Conservation (phyloP, 2,329 filamentous ascomycete species). For the Myotisia sp. region DNA sequence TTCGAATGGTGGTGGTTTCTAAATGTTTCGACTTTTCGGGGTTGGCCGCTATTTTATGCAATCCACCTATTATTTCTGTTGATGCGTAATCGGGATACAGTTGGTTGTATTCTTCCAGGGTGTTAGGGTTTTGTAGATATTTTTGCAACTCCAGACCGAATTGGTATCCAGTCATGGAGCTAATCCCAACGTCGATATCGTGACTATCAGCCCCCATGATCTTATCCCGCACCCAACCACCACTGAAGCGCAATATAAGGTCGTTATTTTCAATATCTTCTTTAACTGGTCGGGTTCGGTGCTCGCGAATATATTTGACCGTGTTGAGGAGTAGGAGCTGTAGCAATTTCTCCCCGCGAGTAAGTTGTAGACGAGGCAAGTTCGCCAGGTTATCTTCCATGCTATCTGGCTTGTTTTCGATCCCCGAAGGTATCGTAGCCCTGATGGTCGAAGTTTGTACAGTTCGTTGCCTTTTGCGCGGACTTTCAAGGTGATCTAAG, state of each 20-base stretch:
- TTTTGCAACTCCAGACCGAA: constrained; percentile 33
- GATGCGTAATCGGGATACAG: constrained; percentile 33
- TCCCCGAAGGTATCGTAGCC: constrained; percentile 14
- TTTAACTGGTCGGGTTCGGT: no score
- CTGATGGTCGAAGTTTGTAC: constrained; percentile 12
- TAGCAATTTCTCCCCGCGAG: constrained; percentile 55
- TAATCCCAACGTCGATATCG: constrained; percentile 37
- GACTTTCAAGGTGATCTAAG: constrained; percentile 17
- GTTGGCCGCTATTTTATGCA: constrained; percentile 83
- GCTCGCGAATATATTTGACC: constrained; percentile 47
- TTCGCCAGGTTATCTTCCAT: constrained; percentile 4
- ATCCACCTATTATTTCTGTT: constrained; percentile 46
- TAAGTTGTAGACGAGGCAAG: constrained; percentile 44
- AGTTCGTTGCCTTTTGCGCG: constrained; percentile 22
- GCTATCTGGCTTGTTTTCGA: constrained; percentile 4
- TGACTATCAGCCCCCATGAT: constrained; percentile 32
- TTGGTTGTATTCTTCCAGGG: constrained; percentile 30
- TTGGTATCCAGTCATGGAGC: constrained; percentile 36
- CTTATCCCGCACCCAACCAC: constrained; percentile 39
- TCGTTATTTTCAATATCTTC: constrained; percentile 27
- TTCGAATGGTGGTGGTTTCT: constrained; percentile 73
- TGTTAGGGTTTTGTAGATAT: constrained; percentile 28
- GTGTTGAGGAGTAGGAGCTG: constrained; percentile 68
- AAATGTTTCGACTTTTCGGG: constrained; percentile 94
- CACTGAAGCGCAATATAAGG: constrained; percentile 34